Base-by-base conservation (phyloP, 2,329 filamentous ascomycete genomes). In the Epichloe coenophiala region DNA sequence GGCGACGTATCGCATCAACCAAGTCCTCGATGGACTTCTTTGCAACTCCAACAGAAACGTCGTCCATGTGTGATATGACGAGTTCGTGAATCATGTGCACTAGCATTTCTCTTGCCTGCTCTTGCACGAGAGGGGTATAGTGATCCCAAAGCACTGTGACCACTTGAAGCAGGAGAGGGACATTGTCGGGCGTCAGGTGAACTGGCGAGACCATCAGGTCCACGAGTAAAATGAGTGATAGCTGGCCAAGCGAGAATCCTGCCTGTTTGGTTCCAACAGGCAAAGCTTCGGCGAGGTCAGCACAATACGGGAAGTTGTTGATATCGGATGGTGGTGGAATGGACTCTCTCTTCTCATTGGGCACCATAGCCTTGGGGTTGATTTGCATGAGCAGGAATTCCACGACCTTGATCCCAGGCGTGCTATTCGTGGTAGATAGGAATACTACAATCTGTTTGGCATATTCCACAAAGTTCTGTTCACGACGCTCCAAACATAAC, bases 401-500 rank as follows among this genome's bases (percentile, higher is more conserved):
- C 11, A 98, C 84, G 3, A 98, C 90, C 61, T 95, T 94, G 45
- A 87, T 84, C 1, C 90, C 90, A 2, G 90, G 63, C 68, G 85
- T 61, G 78, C 71, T 77, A 55, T 72, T 75, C 0, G 77, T 95
- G 56, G 88, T 93, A 0, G 93, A 94, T 5, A 98, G 67, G 64
- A 96, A 97, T 1, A 98, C 94, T 15, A 97, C 89, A 48, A 98
- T 93, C 65, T 98, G 93, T 70, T 97, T 98, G 5, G 91, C 91
- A 62, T 94, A 95, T 59, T 96, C 88, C 50, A 98, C 91, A 65
- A 96, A 98, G 59, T 96, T 97, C 61, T 98, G 93, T 65, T 98
- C 94, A 46, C 91, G 83, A 35, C 91, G 83, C 60, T 98, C 93
- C 11, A 98, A 72, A 59, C 93, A 98, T 4, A 97, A 77, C 31